Percentiles rank a stretch among this genome's conserved stretches.
phyloP scores from a whole-genome alignment of 306 rosid genomes.

The Prosopis cineraria region DNA sequence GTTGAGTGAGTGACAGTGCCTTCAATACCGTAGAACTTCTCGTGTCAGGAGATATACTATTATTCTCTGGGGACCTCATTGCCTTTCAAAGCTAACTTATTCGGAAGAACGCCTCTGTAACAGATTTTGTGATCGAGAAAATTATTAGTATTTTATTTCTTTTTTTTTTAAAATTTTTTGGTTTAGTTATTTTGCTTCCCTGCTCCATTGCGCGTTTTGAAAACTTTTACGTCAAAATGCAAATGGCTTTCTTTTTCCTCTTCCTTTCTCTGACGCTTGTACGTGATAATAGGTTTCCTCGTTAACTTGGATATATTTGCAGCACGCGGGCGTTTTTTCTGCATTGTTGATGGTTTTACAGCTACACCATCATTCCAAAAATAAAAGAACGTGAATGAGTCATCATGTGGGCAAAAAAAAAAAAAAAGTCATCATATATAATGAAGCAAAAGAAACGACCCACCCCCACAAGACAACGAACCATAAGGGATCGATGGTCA shows the following conservation, averaged over 20 bases:
- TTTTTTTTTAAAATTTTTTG: no score
- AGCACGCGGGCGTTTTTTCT: not conserved
- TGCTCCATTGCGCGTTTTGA: not conserved
- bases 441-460: no score
- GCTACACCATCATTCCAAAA: no score
- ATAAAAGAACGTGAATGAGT: no score
- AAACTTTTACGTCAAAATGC: not conserved
- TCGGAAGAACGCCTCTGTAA: constrained; percentile 41
- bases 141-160: constrained; percentile 38
- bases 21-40: constrained; percentile 19
- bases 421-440: no score
- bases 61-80: constrained; percentile 33
- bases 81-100: constrained; percentile 50
- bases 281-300: not conserved
- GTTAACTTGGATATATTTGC: not conserved
- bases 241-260: not conserved
- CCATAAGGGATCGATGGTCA: no score
- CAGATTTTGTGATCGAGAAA: constrained; percentile 47
- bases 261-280: not conserved
- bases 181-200: not conserved
- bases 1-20: constrained; percentile 49
- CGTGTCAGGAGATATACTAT: constrained; percentile 21
- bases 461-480: no score
- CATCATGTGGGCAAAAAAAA: no score
- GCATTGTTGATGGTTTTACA: not conserved